Base-by-base conservation (phyloP, 305 asterid species). In the Fraxinus velutina region DNA sequence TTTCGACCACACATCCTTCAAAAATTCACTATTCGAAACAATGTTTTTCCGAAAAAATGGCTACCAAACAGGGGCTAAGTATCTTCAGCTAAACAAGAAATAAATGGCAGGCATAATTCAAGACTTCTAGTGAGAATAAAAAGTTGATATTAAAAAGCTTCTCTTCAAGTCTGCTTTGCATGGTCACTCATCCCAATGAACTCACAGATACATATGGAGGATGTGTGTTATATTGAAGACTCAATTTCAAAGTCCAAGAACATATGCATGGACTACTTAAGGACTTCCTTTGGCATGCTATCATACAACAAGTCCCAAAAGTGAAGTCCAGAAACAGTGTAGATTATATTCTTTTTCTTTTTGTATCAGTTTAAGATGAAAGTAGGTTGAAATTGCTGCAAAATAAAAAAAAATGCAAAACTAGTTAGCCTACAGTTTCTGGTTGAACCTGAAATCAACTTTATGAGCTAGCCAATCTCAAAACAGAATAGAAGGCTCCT, bases 51-150 rank as follows among this genome's bases (percentile, higher is more conserved):
- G 0, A 47, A 47, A 47, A 47, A 47, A 47, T 13, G 57, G 57
- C 57, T 47, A 47, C 57, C 57, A 47, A 47, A 47, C 57, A 47
- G 57, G 5, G 57, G 57, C 57, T 57, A 30, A 71, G 36, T 83
- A 78, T 83, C 77, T 75, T 80, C 44, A 62, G 80, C 81, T 77
- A 79, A 52, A 76, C 62, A 57, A 72, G 4, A 81, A 68, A 32
- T 42, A 15, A 57, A 33, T 32, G 27, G 37, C 55, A 29, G 72
- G 64, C 24, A 50, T 30, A 19, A 52, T 75, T 66, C 34, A 29
- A 39, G 52, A 24, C 50, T 77, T 76, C 22, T n/a, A 71, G 21
- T 33, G 76, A n/a, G 76, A 71, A 71, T 19, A 71, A 71, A 30
- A 15, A 6, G 29, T 70, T 5, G 75, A 70, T 5, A 32, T 70